Percentiles rank a stretch among this genome's conserved stretches.
These are phyloP conservation scores for Ustilago curta DNA, from an alignment of 1,284 basidiomycete genomes.

Conservation along the genomic window DNA sequence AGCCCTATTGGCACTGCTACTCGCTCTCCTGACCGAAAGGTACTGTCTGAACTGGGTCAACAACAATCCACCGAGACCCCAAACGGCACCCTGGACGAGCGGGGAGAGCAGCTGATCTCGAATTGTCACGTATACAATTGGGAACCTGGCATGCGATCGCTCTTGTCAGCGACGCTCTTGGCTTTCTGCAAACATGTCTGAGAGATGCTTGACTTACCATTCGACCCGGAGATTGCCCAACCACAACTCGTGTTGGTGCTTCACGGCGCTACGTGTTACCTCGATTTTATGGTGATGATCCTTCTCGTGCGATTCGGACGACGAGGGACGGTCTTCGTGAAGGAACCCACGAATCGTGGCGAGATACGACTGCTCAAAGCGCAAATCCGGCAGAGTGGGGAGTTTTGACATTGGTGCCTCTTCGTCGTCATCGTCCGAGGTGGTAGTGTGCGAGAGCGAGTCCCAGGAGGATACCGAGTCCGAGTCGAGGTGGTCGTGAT, in stretches of 20 bases:
- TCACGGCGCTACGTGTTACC: constrained; percentile 19
- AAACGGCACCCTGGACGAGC: constrained; percentile 57
- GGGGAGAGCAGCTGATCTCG: constrained; percentile 63
- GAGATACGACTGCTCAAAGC: constrained; percentile 63
- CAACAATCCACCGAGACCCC: constrained; percentile 55
- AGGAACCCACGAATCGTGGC: constrained; percentile 56
- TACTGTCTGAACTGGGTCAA: constrained; percentile 44
- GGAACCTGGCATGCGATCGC: constrained; percentile 35
- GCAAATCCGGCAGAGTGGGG: constrained; percentile 54
- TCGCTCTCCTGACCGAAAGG: constrained; percentile 13
- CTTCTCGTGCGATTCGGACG: not conserved
- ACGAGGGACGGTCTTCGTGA: constrained; percentile 37
- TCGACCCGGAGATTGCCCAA: constrained; percentile 58
- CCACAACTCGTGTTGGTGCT: constrained; percentile 54
- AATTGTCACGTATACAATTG: constrained; percentile 59
- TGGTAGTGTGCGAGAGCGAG: constrained; percentile 9
- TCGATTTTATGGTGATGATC: constrained; percentile 37
- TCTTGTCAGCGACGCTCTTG: not conserved
- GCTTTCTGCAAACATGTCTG: not conserved
- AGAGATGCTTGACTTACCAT: constrained; percentile 45
- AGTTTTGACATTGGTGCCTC: constrained; percentile 13
- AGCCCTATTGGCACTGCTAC: not conserved
- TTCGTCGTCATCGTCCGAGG: constrained; percentile 20
- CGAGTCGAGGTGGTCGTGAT: constrained; percentile 4
- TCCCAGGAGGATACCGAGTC: constrained; percentile 18